Evolutionary conservation across 2,329 filamentous ascomycete species (phyloP), one percentile per base, ranked within the genome.

Genomic region (Exophiala alcalophila): DNA sequence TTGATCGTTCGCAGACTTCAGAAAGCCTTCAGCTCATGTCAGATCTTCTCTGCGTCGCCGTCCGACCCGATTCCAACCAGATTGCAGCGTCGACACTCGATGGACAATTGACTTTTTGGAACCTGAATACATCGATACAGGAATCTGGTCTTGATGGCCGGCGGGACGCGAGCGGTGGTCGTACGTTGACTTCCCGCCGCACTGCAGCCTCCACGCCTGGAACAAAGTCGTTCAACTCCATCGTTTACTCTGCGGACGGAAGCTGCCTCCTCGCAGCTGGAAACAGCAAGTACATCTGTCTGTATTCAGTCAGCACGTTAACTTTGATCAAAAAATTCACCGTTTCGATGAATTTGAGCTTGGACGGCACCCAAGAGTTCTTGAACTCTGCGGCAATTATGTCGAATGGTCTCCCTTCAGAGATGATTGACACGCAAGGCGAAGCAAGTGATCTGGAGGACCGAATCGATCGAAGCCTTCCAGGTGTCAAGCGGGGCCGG

Each of bases 261-360:
- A 86, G 81, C 50, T 96, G 92, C 57, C 73, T 98, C 8, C 72
- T 98, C 27, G 92, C 91, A 1, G 90, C 81, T 33, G 92, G 92
- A 21, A 95, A 92, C 72, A 96, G 89, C 81, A 98, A 98, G 69
- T 96, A 94, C 65, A 96, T 98, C 38, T 97, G 92, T 62, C 67
- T 98, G 44, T 98, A 98, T 67, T 91, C 94, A n/a, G 87, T 94
- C 21, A 81, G 82, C 44, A 94, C 91, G 1, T 89, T 92, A 63
- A 88, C 92, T 1, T 71, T 98, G 8, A 72, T 97, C 42, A 95
- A 94, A 64, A 96, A 96, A 62, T 98, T 85, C 61, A 96, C 91
- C 2, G 90, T 97, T 58, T 94, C 87, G 56, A 80, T 95, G 59
- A 98, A 98, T 65, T 73, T 96, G n/a, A 94, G 90, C 2, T 72